phyloP scores from a whole-genome alignment of 805 yeast species.

The Candida manassasensis region DNA sequence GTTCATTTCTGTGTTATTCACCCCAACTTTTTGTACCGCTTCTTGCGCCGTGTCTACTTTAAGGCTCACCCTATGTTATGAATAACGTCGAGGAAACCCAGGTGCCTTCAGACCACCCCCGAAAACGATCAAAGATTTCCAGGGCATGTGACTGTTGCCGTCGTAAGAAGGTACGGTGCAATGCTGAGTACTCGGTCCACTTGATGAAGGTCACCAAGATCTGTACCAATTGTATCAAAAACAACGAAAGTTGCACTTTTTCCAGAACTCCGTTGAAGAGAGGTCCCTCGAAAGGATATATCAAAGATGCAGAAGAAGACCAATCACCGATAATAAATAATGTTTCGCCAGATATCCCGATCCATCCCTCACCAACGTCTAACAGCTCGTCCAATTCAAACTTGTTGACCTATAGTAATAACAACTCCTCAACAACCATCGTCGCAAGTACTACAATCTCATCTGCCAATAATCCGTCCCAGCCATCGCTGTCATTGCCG shows the following conservation, averaged over 20 bases:
- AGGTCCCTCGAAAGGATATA: conserved; percentile 75
- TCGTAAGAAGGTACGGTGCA: conserved; percentile 66
- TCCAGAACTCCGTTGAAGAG: conserved; percentile 70
- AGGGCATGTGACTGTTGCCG: conserved; percentile 82
- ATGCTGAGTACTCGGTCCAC: conserved; percentile 48
- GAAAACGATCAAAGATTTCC: conserved; percentile 69
- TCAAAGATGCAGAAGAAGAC: conserved; percentile 40
- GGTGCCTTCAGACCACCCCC: conserved; percentile 19
- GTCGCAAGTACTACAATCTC: conserved; percentile 3
- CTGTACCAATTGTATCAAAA: conserved; percentile 62
- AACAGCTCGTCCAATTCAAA: conserved; percentile 2
- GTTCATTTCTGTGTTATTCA: too few relatives aligned
- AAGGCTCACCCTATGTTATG: neutral
- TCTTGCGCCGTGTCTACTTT: too few relatives aligned
- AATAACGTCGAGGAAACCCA: neutral
- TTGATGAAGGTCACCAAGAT: conserved; percentile 45
- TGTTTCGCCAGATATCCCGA: conserved; percentile 18
- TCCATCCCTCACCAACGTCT: neutral
- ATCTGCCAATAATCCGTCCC: neutral
- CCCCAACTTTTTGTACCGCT: too few relatives aligned
- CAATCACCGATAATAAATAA: too few relatives aligned
- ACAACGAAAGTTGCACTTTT: conserved; percentile 59
- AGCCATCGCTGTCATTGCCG: conserved; percentile 4
- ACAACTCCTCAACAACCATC: conserved; percentile 6
- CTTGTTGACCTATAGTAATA: neutral